These are phyloP conservation scores for Alloascoidea africana DNA, from an alignment of 805 yeast genomes.

Conservation along the genomic window DNA sequence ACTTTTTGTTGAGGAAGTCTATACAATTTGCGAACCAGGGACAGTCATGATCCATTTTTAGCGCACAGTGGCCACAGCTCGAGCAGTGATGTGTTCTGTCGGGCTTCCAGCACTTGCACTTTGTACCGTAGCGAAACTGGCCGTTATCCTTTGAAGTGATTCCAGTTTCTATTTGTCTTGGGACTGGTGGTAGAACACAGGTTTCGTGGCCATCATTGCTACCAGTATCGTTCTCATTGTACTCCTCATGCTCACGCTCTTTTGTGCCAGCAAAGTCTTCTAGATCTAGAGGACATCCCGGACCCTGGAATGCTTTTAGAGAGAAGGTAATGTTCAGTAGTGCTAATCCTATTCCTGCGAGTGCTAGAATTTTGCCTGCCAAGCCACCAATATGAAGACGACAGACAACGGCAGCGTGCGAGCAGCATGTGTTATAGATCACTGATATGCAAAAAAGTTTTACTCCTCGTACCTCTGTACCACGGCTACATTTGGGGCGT, in stretches of 20 bases:
- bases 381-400: slow-evolving; percentile 4
- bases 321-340: slow-evolving; percentile 12
- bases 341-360: slow-evolving; percentile 11
- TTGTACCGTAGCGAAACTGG: slow-evolving; percentile 20
- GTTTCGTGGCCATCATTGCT: slow-evolving; percentile 5
- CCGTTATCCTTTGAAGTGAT: slow-evolving; percentile 26
- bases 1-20: slow-evolving; percentile 70
- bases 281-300: slow-evolving; percentile 18
- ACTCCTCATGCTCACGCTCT: too few species aligned
- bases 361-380: slow-evolving; percentile 5
- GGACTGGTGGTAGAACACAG: slow-evolving; percentile 4
- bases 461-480: too few species aligned
- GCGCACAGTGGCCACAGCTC: slow-evolving; percentile 20
- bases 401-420: neutral
- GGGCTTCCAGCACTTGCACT: slow-evolving; percentile 26
- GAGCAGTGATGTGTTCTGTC: slow-evolving; percentile 28
- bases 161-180: slow-evolving; percentile 14
- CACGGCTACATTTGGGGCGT: too few species aligned
- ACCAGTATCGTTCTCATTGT: neutral
- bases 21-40: slow-evolving; percentile 92
- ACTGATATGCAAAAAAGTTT: neutral
- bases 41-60: slow-evolving; percentile 51
- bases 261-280: too few species aligned
- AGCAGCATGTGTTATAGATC: neutral
- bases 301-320: slow-evolving; percentile 14